These are phyloP conservation scores for Aspergillus cavernicola DNA, from an alignment of 495 filamentous ascomycete species.

Conservation along the genomic window DNA sequence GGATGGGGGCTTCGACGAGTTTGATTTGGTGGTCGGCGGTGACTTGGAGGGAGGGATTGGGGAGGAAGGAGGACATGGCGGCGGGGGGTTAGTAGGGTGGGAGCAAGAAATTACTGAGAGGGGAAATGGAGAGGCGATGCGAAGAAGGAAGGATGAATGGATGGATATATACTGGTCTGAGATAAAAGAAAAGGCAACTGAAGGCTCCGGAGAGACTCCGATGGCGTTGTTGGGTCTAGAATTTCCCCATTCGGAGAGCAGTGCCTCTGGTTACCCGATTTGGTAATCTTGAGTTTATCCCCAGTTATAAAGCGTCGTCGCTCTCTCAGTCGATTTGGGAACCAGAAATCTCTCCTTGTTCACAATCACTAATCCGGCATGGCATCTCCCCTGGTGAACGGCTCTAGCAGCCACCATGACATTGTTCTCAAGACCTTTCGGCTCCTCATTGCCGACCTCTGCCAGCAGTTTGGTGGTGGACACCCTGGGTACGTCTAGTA, in stretches of 20 bases:
- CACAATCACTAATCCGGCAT: slow-evolving; percentile 11
- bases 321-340: neutral
- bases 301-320: slow-evolving; percentile 2
- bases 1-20: slow-evolving; percentile 47
- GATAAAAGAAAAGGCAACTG: neutral
- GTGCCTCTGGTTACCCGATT: slow-evolving; percentile 19
- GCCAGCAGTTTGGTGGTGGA: slow-evolving; percentile 56
- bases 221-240: neutral
- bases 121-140: too few species aligned
- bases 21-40: slow-evolving; percentile 53
- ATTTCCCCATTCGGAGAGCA: slow-evolving; percentile 9
- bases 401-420: slow-evolving; percentile 35
- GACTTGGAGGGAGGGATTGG: slow-evolving; percentile 54
- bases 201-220: slow-evolving; percentile 4
- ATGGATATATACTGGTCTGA: neutral
- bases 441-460: slow-evolving; percentile 55
- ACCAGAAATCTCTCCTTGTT: neutral
- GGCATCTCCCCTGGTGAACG: slow-evolving; percentile 21
- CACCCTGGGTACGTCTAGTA: slow-evolving; percentile 49
- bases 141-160: too few species aligned
- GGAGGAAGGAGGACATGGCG: slow-evolving; percentile 17
- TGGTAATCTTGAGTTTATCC: slow-evolving; percentile 7
- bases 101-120: neutral
- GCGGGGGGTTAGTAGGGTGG: neutral
- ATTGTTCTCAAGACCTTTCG: slow-evolving; percentile 50